Evolutionary conservation across 2,329 filamentous ascomycete genomes (phyloP).

Genomic region (Colletotrichum falcatum): DNA sequence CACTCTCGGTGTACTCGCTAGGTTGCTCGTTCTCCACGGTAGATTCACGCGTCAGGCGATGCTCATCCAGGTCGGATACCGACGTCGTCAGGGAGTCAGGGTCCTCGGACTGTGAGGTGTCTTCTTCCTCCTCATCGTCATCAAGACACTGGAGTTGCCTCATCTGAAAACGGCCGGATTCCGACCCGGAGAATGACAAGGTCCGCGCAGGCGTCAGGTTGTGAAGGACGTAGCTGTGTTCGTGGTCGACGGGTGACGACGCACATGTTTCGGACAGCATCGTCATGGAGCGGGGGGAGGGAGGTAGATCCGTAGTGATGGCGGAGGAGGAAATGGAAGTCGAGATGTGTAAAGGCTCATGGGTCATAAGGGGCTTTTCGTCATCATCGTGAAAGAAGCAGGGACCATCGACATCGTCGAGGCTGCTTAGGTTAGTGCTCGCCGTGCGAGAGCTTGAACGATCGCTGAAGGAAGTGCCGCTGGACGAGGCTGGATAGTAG

Average conservation of each 20-base stretch:
- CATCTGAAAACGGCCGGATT: slow-evolving; percentile 55
- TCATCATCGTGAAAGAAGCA: slow-evolving; percentile 59
- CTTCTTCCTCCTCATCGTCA: slow-evolving; percentile 53
- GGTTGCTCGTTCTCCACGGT: slow-evolving; percentile 48
- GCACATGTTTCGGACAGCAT: slow-evolving; percentile 59
- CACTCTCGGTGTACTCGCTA: slow-evolving; percentile 44
- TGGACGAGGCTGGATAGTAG: slow-evolving; percentile 48
- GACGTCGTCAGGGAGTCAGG: slow-evolving; percentile 58
- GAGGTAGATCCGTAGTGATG: slow-evolving; percentile 52
- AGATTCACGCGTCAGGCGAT: slow-evolving; percentile 47
- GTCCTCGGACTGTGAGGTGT: slow-evolving; percentile 59
- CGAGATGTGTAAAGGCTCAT: slow-evolving; percentile 57
- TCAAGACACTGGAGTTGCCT: slow-evolving; percentile 40
- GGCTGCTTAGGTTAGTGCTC: slow-evolving; percentile 55
- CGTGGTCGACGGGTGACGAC: slow-evolving; percentile 51
- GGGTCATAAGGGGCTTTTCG: slow-evolving; percentile 55
- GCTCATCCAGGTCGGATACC: slow-evolving; percentile 60
- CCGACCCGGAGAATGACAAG: slow-evolving; percentile 65
- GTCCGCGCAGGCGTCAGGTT: slow-evolving; percentile 59
- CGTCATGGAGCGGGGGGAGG: slow-evolving; percentile 64
- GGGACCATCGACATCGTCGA: slow-evolving; percentile 49
- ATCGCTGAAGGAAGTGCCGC: slow-evolving; percentile 54
- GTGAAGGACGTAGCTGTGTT: slow-evolving; percentile 49
- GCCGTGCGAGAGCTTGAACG: slow-evolving; percentile 52
- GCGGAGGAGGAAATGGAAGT: slow-evolving; percentile 44